Base-by-base conservation (phyloP, 139 green algal genomes). In the Nannochloris sp. region DNA sequence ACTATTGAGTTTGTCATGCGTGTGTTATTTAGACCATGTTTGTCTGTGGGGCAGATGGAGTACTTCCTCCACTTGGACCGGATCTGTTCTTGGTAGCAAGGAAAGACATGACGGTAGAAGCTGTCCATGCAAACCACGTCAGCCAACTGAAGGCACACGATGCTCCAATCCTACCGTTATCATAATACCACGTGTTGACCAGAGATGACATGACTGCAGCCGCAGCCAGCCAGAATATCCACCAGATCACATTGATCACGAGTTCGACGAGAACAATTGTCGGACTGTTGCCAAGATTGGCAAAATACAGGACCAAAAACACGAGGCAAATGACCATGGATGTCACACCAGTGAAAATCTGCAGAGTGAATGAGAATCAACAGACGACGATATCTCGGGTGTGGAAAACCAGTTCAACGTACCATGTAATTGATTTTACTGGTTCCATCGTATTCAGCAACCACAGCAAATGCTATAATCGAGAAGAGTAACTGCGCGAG, bases 381-480 rank as follows among this genome's bases (percentile, higher is more conserved):
- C 46, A 28, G 10, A 28, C 46, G n/a, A 53, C 0, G 6, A 23
- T 28, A 53, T 6, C 5, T 53, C 12, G 11, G 12, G 1, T 17
- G 43, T 53, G 6, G 17, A 10, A 53, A 9, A 8, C n/a, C 46
- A 53, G 12, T 53, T 6, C 40, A 31, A 31, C 58, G 5, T 33
- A 64, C 58, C 20, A 25, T 64, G 6, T 20, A 64, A 0, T 51
- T 28, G 43, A 56, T 29, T 31, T 50, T 64, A 31, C 40, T 28
- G 5, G 20, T 31, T 29, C 40, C 40, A 64, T 31, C 25, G 58
- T 64, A 64, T 10, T 64, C 58, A 31, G 58, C 58, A 17, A 64
- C 58, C 58, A 64, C 20, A 50, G 58, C 58, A 64, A 64, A 64
- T 20, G 40, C 25, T 31, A 64, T 64, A 31, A 64, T 64, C 8